Base-by-base conservation (phyloP, 768 basidiomycete genomes). In the Lentinula sp. region DNA sequence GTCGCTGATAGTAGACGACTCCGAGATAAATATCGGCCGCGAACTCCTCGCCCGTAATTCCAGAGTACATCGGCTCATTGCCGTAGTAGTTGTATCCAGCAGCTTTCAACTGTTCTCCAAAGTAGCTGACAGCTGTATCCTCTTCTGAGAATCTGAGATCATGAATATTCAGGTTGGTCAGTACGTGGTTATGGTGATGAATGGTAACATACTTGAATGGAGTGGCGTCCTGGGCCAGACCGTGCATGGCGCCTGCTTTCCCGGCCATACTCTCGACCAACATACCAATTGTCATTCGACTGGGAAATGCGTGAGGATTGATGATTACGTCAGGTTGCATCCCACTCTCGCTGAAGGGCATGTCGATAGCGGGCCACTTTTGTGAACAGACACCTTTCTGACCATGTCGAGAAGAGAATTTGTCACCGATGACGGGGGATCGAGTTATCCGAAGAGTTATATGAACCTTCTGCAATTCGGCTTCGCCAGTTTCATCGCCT, bases 201-300 rank as follows among this genome's bases (percentile, higher is more conserved):
- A 56, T 50, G 43, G 41, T 51, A 68, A 6, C 13, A 67, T 69
- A 96, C 93, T 91, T 91, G 84, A 98, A 99, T 16, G 97, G 97
- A 18, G 97, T 98, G 13, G 93, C 97, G 75, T 99, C 97, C 72
- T 99, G 97, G 13, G 97, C 95, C 23, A 99, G 80, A 46, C 97
- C 97, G 66, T 98, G 97, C 91, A 98, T 92, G 7, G 96, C 91
- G 61, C 97, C 97, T 1, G 97, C 91, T 74, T 99, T 99, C n/a
- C 97, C 97, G 0, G 97, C 97, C 87, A 98, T 88, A 74, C 93
- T 96, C 80, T 99, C 97, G 61, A 99, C 94, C 71, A 99, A 87
- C 97, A 99, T 99, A 62, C 97, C 97, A 67, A 99, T 99, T 1
- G 97, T 99, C 97, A 99, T 99, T 66, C 97, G 92, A 80, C 88